Percentiles rank a stretch among this genome's conserved stretches.
Evolutionary conservation across 2,329 filamentous ascomycete genomes (phyloP).

Genomic region (Penicillium sp.): DNA sequence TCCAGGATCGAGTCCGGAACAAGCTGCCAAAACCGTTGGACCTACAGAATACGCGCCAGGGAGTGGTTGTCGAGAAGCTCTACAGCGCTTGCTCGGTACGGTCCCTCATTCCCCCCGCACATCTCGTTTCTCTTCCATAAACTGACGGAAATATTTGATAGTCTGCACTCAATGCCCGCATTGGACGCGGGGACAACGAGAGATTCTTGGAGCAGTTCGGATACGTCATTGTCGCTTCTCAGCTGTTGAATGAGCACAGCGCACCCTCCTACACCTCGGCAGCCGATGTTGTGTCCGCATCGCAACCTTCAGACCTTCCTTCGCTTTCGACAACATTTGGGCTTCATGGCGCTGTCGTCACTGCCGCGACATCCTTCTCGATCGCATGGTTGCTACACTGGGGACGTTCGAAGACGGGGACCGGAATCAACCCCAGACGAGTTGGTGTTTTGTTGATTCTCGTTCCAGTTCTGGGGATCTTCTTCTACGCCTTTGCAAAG

Average conservation of each 20-base stretch:
- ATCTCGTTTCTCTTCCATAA: background rate
- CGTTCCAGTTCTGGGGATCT: slow-evolving; percentile 57
- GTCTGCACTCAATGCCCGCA: slow-evolving; percentile 44
- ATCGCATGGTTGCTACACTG: slow-evolving; percentile 73
- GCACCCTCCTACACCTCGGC: slow-evolving; percentile 47
- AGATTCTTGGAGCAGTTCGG: slow-evolving; percentile 91
- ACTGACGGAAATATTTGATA: slow-evolving; percentile 21
- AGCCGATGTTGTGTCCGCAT: slow-evolving; percentile 37
- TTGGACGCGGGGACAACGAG: slow-evolving; percentile 78
- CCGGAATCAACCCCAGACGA: slow-evolving; percentile 45
- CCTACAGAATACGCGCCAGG: slow-evolving; percentile 34
- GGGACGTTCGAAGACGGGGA: slow-evolving; percentile 62
- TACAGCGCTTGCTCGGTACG: slow-evolving; percentile 55
- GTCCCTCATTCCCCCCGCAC: background rate
- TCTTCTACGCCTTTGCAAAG: slow-evolving; percentile 73
- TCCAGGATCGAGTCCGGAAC: slow-evolving; percentile 54
- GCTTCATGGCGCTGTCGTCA: slow-evolving; percentile 67
- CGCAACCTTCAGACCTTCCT: slow-evolving; percentile 33
- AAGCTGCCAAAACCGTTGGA: slow-evolving; percentile 55
- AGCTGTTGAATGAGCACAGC: slow-evolving; percentile 72
- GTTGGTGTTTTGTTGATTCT: slow-evolving; percentile 47
- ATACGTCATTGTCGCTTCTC: slow-evolving; percentile 89
- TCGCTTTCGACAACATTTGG: slow-evolving; percentile 56
- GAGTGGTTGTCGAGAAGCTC: slow-evolving; percentile 41
- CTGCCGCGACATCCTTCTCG: slow-evolving; percentile 65